Evolutionary conservation across 495 filamentous ascomycete species (phyloP), one percentile per base, ranked within the genome.

Genomic region (Cryomyces minteri): DNA sequence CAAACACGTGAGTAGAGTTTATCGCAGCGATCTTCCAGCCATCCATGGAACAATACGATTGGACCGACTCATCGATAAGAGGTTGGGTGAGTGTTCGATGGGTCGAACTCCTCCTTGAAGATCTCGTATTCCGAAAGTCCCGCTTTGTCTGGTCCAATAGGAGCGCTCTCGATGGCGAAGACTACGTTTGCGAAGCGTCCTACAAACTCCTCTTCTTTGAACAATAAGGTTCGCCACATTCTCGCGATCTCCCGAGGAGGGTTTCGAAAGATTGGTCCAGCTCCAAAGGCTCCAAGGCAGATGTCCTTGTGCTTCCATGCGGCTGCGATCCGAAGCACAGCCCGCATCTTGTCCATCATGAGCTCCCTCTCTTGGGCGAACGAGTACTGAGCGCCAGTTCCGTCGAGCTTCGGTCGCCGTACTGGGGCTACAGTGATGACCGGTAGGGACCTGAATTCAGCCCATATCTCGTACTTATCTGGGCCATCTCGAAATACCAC

Each of bases 371-470:
- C 80, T 44, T 74, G 64, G 6, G 63, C 60, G 57, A 86, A 86
- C 0, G 77, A 74, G 51, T 83, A 86, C 38, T 73, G 69, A 43
- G 62, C 67, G n/a, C 76, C 76, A 36, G 67, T 61, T 39, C 74
- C 71, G 45, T 77, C 74, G 10, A 82, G 63, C 56, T 83, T 84
- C 6, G 81, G 81, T 51, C 80, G 70, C 38, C 75, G 71, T 3
- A 79, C 74, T 8, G 81, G 76, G 9, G 77, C 68, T 9, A 84
- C 75, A 8, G 79, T 83, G 40, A 84, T 69, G n/a, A 85, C 72
- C 4, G 79, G 76, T 5, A 86, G 48, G 39, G 45, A 65, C 50
- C 63, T 60, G 50, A 60, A 66, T 31, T 62, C 55, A 43, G 57
- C 53, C 62, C 62, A 64, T 5, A 54, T 39, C 41, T 66, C 51